Evolutionary conservation across 345 rosid genomes (phyloP).

Genomic region (Raphanus raphanistrum): DNA sequence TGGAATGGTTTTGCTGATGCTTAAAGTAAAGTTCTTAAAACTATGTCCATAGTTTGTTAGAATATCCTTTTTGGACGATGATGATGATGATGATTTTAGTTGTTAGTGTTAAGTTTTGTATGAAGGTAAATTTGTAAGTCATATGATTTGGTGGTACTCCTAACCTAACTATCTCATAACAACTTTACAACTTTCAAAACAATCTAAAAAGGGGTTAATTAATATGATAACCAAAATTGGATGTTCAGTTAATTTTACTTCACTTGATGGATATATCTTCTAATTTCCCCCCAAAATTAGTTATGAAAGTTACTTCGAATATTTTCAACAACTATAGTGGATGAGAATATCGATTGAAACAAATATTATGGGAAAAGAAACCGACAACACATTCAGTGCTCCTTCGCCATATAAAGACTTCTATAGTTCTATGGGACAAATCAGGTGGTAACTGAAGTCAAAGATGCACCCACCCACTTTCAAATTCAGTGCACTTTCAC

Average conservation of each 20-base stretch:
- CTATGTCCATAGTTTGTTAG: not conserved
- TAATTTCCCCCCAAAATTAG: not conserved
- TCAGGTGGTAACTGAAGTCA: constrained; percentile 26
- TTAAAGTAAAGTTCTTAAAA: constrained; percentile 5
- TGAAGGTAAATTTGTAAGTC: not conserved
- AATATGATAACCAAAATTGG: not conserved
- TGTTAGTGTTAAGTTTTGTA: not conserved
- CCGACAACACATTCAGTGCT: not conserved
- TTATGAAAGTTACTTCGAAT: not conserved
- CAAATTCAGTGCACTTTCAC: constrained; percentile 22
- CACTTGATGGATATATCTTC: not conserved
- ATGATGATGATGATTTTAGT: not conserved
- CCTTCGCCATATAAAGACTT: not conserved
- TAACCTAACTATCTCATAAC: not conserved
- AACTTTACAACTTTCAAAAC: not conserved
- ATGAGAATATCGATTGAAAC: not conserved
- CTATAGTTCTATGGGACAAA: not conserved
- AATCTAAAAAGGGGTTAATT: not conserved
- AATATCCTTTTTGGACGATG: not conserved
- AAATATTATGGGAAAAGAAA: not conserved
- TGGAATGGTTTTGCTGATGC: constrained; percentile 12
- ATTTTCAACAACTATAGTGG: not conserved
- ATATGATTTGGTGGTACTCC: not conserved
- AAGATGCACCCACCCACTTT: constrained; percentile 2
- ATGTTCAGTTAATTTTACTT: not conserved